Evolutionary conservation across 2,329 filamentous ascomycete species (phyloP), one percentile per base, ranked within the genome.

Genomic region (Cladophialophora exuberans): DNA sequence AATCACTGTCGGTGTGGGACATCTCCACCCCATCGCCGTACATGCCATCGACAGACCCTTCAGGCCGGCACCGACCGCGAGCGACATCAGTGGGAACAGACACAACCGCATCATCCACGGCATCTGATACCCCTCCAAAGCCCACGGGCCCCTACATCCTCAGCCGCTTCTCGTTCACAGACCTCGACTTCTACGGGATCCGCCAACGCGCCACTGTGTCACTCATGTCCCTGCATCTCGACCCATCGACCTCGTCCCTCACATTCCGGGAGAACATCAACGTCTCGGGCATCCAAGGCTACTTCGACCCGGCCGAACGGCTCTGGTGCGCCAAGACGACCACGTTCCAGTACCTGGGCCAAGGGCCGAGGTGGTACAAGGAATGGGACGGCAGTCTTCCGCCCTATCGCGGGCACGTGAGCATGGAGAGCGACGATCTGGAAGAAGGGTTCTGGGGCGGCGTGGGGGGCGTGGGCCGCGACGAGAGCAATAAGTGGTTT

Each of bases 1-100:
- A 86, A 65, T 76, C 78, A 28, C 69, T 86, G 23, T 77, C 76
- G 13, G 71, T 86, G 7, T 86, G 83, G 83, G 79, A 86, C 51
- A 81, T 86, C 33, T 77, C 78, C 2, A 68, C 69, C 0, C 70
- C 76, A 1, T 79, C 77, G 3, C 33, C 69, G 0, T 81, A 82
- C 64, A 73, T 72, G 3, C 79, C 81, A 11, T 83, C 79, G 1
- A 62, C 74, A 22, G 79, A 83, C 63, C 77, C 77, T 0, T 70
- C 70, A 0, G 74, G 76, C 1, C 67, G 66, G 36, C 45, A 64
- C 18, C 69, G 71, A 15, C 71, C 70, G 2, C 67, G 70, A 3
- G 69, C 70, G 18, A 44, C 54, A 30, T 55, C 64, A 30, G n/a
- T n/a, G n/a, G n/a, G n/a, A n/a, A n/a, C n/a, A n/a, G n/a, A n/a